Evolutionary conservation across 192 early-diverging fungal genomes (phyloP), one percentile per base, ranked within the genome.

Genomic region (Thamnidium elegans): DNA sequence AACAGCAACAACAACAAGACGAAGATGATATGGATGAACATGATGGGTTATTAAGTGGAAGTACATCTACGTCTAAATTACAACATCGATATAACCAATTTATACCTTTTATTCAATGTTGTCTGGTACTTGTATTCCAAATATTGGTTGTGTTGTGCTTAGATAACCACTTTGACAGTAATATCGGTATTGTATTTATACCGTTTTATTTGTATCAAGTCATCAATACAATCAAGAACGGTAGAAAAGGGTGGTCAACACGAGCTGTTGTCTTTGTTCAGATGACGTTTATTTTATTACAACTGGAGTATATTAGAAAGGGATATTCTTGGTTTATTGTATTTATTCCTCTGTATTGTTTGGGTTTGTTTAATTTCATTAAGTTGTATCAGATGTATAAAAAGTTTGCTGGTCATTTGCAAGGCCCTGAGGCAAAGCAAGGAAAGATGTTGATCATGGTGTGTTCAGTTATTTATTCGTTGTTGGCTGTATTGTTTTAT

Each of bases 161-260:
- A 20, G 89, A 96, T 69, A 76, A 72, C n/a, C 53, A 68, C 20
- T 68, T 88, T 15, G 67, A 55, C 21, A 84, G 80, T 78, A 75
- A 80, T 3, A 86, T 81, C 56, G 78, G 78, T 39, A 61, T 79
- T 0, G 87, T 94, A 1, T 91, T 91, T 73, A 70, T 80, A 8
- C 93, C 93, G 13, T 93, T 88, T 82, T 89, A 90, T 65, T 44
- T 86, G 19, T 59, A 92, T 15, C 93, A 96, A 50, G 70, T 65
- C 9, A 76, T 89, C 30, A 74, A 90, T 55, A 69, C 90, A 36
- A 31, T 90, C 20, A 67, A 73, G 39, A 66, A 56, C 26, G 8
- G 55, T 34, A 56, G 17, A 56, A 19, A 15, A 8, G 55, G 32
- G 31, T n/a, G 31, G 14, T 30, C 19, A 39, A n/a, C 34, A 11